These are phyloP conservation scores for Syncephalastrum monosporum DNA, from an alignment of 371 early-diverging fungal species.

Conservation along the genomic window DNA sequence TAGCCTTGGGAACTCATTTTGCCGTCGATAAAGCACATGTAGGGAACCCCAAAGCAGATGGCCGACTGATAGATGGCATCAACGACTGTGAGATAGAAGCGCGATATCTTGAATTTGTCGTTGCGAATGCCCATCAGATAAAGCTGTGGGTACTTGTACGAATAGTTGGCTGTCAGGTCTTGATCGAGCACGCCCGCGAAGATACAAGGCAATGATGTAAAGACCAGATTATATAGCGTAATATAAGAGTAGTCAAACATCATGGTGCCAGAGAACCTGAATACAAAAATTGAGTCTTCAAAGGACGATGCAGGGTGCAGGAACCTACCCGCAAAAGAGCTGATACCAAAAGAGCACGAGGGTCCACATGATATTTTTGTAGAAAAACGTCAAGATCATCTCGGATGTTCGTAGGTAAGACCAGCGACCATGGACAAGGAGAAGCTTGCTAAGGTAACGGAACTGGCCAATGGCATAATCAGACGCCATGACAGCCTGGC, in stretches of 20 bases:
- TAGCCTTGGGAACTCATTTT: slow-evolving; percentile 54
- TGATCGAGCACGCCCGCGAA: slow-evolving; percentile 87
- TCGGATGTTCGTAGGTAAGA: slow-evolving; percentile 76
- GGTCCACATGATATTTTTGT: slow-evolving; percentile 81
- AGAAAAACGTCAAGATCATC: slow-evolving; percentile 78
- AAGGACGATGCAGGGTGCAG: slow-evolving; percentile 9
- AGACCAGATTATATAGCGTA: slow-evolving; percentile 75
- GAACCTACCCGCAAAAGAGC: slow-evolving; percentile 67
- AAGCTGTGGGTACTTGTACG: slow-evolving; percentile 81
- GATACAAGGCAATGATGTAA: slow-evolving; percentile 71
- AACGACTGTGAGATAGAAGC: slow-evolving; percentile 82
- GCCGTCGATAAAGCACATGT: slow-evolving; percentile 51
- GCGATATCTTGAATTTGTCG: slow-evolving; percentile 74
- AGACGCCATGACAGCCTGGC: slow-evolving; percentile 88
- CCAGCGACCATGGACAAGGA: slow-evolving; percentile 87
- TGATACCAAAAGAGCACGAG: slow-evolving; percentile 83
- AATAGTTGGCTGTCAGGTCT: slow-evolving; percentile 77
- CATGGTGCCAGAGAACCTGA: slow-evolving; percentile 54
- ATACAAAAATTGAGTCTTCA: slow-evolving; percentile 48
- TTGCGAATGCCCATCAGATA: slow-evolving; percentile 87
- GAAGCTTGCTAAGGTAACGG: slow-evolving; percentile 66
- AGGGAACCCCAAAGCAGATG: slow-evolving; percentile 76
- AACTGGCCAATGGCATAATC: slow-evolving; percentile 92
- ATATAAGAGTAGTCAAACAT: slow-evolving; percentile 86
- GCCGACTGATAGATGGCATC: slow-evolving; percentile 92